Evolutionary conservation across 345 rosid genomes (phyloP), one percentile per base, ranked within the genome.

Genomic region (Nasturtium officinale): DNA sequence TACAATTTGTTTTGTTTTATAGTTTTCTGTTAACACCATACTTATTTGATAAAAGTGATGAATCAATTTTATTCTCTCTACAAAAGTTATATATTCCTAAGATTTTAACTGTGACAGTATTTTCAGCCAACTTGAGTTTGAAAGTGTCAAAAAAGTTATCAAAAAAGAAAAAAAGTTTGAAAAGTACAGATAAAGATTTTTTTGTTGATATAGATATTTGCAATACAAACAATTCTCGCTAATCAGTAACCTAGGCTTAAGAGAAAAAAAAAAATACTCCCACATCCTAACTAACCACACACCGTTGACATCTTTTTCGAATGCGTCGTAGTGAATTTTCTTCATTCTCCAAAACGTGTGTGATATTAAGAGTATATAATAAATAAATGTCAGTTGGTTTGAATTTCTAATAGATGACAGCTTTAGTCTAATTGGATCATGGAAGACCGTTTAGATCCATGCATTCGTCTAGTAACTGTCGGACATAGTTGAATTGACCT

Each of bases 401-500:
- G 25, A 52, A 53, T 51, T 40, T 53, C 8, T 43, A 20, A n/a
- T 7, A 2, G 57, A 64, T 62, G 37, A 55, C 47, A 62, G 70
- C 56, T 63, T 53, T 42, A 59, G 15, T 73, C 48, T 43, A n/a
- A 54, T 30, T 30, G 58, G 26, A 64, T 45, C 57, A 65, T 45
- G 65, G 12, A 73, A 33, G n/a, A 16, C 48, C 33, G 20, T 73
- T 73, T 10, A 35, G 25, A 54, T 43, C 63, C 69, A 54, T 53
- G 54, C n/a, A 42, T 15, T 42, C 54, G 55, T 54, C 56, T 53
- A 28, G 26, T 62, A 72, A 42, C 55, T 35, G 25, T 32, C 61
- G 48, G 55, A 54, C 7, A 45, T 64, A 56, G 13, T 64, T 64
- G 64, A 73, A 32, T 73, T 64, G 65, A 29, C 70, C 35, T 53